Evolutionary conservation across 148 eudicot genomes (phyloP).

Genomic region (Rhododendron williamsianum): DNA sequence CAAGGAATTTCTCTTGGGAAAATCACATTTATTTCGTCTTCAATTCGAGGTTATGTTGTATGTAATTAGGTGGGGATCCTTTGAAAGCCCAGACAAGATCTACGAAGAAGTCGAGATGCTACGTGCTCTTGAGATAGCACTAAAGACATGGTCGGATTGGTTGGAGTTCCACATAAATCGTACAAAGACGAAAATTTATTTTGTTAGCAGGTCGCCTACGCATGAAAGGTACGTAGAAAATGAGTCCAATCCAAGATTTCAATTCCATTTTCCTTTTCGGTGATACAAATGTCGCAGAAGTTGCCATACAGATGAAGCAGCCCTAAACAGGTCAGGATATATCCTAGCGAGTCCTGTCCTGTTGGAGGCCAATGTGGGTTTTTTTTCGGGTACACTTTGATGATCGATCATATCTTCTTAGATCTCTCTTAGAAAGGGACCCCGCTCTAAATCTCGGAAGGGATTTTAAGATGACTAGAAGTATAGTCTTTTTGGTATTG

Average conservation of each 20-base stretch:
- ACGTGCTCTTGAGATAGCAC: neutral
- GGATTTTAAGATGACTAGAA: neutral
- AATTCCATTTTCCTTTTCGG: neutral
- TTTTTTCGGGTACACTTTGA: neutral
- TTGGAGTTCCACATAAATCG: conserved; percentile 1
- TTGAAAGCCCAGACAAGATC: neutral
- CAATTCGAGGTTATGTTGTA: neutral
- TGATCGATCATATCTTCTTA: neutral
- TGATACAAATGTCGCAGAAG: neutral
- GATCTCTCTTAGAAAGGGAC: no score
- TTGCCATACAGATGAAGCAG: neutral
- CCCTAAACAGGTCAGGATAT: neutral
- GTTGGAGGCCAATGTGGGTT: neutral
- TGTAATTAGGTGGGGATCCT: conserved; percentile 8
- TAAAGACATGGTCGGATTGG: conserved; percentile 8
- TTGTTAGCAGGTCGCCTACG: conserved; percentile 1
- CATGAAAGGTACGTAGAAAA: neutral
- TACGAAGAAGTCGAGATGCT: neutral
- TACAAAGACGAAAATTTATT: neutral
- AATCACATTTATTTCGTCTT: neutral
- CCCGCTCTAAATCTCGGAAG: no score
- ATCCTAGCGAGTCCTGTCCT: neutral
- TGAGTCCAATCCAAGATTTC: neutral
- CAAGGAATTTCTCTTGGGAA: neutral
- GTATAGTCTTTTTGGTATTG: neutral